Percentiles rank a stretch among this genome's conserved stretches.
These are phyloP conservation scores for Pulicaria dysenterica DNA, from an alignment of 129 eudicot genomes.

Conservation along the genomic window DNA sequence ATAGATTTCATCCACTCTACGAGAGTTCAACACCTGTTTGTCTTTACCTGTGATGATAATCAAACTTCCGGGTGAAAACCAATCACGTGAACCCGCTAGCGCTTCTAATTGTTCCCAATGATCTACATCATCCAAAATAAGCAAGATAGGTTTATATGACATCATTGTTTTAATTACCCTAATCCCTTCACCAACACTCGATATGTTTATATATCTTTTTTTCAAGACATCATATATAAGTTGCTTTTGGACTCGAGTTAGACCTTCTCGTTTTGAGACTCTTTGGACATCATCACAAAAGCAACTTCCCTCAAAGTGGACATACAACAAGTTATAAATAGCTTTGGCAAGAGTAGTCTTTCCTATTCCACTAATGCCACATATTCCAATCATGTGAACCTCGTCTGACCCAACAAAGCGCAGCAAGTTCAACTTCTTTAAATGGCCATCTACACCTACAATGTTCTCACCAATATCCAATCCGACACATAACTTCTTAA, in stretches of 20 bases:
- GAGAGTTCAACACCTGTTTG: constrained; percentile 8
- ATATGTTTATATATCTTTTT: too few species aligned
- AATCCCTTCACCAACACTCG: too few species aligned
- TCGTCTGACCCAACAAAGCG: neutral
- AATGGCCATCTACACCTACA: neutral
- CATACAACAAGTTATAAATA: neutral
- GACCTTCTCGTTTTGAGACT: neutral
- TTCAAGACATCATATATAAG: neutral
- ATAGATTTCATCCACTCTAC: neutral
- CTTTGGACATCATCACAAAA: constrained; percentile 5
- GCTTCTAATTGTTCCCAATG: too few species aligned
- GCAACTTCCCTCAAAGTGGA: neutral
- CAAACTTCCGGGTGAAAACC: neutral
- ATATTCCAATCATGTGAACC: neutral
- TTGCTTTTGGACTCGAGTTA: neutral
- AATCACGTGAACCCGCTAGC: constrained; percentile 8
- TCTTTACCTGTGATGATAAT: constrained; percentile 10
- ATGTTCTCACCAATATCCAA: constrained; percentile 7
- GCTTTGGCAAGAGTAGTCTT: constrained; percentile 19
- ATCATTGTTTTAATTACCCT: too few species aligned
- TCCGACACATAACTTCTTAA: neutral
- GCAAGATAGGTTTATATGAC: too few species aligned
- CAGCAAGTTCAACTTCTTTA: neutral
- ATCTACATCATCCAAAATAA: too few species aligned
- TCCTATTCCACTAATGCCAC: constrained; percentile 17